Base-by-base conservation (phyloP, 2,329 filamentous ascomycete species). In the Sporothrix globosa region DNA sequence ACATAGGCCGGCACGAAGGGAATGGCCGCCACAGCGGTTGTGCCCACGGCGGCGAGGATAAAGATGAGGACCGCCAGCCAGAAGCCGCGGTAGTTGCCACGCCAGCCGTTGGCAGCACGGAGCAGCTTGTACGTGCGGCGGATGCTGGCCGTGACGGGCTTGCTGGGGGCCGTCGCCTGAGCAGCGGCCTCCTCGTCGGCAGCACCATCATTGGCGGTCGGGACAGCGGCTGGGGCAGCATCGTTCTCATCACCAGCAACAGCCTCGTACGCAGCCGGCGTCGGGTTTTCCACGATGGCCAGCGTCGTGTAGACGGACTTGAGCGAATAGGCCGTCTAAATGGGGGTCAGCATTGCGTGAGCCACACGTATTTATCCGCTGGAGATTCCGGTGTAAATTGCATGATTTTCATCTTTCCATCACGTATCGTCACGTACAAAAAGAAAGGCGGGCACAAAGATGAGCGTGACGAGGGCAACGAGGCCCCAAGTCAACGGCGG, bases 81-180 rank as follows among this genome's bases (percentile, higher is more conserved):
- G 50, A 92, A 77, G 70, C 92, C 93, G 73, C 92, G 90, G 85
- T 92, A 91, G 76, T 87, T 84, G 71, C 90, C 86, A 71, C 82
- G 82, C 80, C 85, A 86, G 73, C 93, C 92, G 72, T 85, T 89
- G 74, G 87, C 81, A 0, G 86, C 81, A 73, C 83, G 83, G 58
- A 97, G 84, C 72, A 86, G 81, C 53, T 83, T 82, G 78, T 82
- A 79, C 71, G 82, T 85, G 75, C 81, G 80, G 74, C 84, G 83
- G 75, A 87, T 76, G 68, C 83, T 86, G 39, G 83, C 81, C 24
- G 84, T 87, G 74, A 86, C 78, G 73, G 82, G 81, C 72, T 77
- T 78, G 67, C 77, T 54, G 72, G 79, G 75, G 75, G 72, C 76
- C 73, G 78, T 77, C 72, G 79, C 78, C 74, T 81, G 78, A 71